A percentile compares a stretch with the other conserved stretches of the same genome.
phyloP scores from a whole-genome alignment of 495 filamentous ascomycete species.

The Tricharina praecox region DNA sequence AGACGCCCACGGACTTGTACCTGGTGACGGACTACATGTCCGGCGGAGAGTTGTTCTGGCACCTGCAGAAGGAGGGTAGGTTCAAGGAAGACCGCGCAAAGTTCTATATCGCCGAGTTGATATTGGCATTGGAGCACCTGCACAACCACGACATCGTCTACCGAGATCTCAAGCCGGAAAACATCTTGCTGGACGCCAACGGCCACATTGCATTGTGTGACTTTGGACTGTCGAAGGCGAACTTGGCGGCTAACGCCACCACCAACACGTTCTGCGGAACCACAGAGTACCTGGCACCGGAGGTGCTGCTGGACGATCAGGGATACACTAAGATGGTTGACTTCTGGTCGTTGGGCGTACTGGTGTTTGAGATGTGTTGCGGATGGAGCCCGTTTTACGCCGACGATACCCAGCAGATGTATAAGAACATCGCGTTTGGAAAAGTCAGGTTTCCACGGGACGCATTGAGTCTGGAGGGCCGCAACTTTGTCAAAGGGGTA shows the following conservation, averaged over 20 bases:
- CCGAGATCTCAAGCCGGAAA: slow-evolving; percentile 75
- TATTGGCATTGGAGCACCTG: slow-evolving; percentile 84
- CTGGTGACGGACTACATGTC: slow-evolving; percentile 99
- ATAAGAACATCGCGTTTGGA: slow-evolving; percentile 98
- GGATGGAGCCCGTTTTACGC: slow-evolving; percentile 99
- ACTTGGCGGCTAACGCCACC: slow-evolving; percentile 84
- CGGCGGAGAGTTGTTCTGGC: slow-evolving; percentile 95
- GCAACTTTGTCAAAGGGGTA: slow-evolving; percentile 88
- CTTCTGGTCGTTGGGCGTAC: slow-evolving; percentile 94
- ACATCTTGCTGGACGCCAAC: slow-evolving; percentile 69
- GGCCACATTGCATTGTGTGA: slow-evolving; percentile 75
- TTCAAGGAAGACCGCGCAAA: slow-evolving; percentile 91
- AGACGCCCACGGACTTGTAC: slow-evolving; percentile 90
- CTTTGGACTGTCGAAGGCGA: slow-evolving; percentile 91
- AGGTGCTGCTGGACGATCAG: slow-evolving; percentile 84
- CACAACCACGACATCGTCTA: slow-evolving; percentile 97
- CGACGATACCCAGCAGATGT: slow-evolving; percentile 99
- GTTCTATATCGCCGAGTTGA: slow-evolving; percentile 97
- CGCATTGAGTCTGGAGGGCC: slow-evolving; percentile 78
- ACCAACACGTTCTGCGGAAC: slow-evolving; percentile 99
- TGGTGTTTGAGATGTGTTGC: slow-evolving; percentile 99
- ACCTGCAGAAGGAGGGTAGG: slow-evolving; percentile 90
- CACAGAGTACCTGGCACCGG: slow-evolving; percentile 90
- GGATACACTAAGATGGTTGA: slow-evolving; percentile 99
- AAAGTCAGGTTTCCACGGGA: slow-evolving; percentile 94